Conservation (phyloP, 306 rosid genomes). For the Inga leiocalycina region DNA sequence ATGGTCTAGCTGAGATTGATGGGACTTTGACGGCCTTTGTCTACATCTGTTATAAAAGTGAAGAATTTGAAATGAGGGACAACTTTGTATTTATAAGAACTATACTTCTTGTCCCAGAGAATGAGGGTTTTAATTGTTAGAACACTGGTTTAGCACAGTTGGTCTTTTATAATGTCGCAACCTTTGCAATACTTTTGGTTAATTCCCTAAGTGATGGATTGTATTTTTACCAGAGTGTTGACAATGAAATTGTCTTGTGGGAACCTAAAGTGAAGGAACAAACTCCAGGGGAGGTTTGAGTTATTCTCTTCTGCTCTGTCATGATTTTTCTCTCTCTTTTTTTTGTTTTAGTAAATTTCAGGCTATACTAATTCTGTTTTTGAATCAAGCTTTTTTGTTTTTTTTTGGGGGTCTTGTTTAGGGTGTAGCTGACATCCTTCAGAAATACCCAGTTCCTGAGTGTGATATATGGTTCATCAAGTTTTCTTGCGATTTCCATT, state of each 20-base stretch:
- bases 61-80: neutral
- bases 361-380: conserved; percentile 7
- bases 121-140: neutral
- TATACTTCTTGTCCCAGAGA: neutral
- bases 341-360: conserved; percentile 8
- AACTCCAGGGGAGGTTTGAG: conserved; percentile 87
- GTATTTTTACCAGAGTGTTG: conserved; percentile 77
- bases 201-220: conserved; percentile 29
- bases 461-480: conserved; percentile 99
- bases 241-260: conserved; percentile 93
- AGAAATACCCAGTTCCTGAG: conserved; percentile 93
- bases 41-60: neutral
- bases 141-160: neutral
- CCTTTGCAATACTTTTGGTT: neutral
- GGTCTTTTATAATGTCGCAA: conserved; percentile 1
- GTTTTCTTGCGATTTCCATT: conserved; percentile 92
- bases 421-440: conserved; percentile 92
- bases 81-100: neutral
- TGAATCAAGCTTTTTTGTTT: conserved; percentile 9
- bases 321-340: neutral
- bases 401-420: conserved; percentile 16
- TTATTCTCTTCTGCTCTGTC: conserved; percentile 20
- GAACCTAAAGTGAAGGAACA: conserved; percentile 96
- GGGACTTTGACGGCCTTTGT: conserved; percentile 4
- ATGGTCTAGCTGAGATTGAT: conserved; percentile 25